Conservation (phyloP, 441 rosid species). For the Adansonia grandidieri region DNA sequence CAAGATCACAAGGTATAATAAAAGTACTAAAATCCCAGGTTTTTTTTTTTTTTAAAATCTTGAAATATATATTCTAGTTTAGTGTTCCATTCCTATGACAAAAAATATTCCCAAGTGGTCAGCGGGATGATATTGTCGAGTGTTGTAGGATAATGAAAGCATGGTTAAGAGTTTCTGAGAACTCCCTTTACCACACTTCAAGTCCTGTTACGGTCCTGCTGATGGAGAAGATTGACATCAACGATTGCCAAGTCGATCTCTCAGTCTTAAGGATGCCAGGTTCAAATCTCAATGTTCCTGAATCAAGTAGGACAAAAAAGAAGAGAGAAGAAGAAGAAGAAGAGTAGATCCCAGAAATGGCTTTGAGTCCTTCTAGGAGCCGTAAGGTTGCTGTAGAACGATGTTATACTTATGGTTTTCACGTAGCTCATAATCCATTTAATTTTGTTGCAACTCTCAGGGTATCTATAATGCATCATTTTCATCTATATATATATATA, state of each 20-base stretch:
- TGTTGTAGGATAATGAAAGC: slow-evolving; percentile 45
- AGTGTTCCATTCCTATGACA: slow-evolving; percentile 3
- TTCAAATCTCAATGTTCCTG: slow-evolving; percentile 12
- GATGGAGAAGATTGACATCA: slow-evolving; percentile 29
- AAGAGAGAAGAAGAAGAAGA: slow-evolving; percentile 23
- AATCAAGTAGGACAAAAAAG: slow-evolving; percentile 33
- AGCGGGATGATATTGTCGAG: slow-evolving; percentile 44
- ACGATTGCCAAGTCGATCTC: slow-evolving; percentile 41
- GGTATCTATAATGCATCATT: too few species aligned
- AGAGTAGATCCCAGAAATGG: not conserved
- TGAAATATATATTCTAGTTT: not conserved
- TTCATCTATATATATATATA: too few species aligned
- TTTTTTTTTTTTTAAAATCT: not conserved
- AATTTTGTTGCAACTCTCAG: not conserved
- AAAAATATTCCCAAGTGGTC: not conserved
- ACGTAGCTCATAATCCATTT: not conserved
- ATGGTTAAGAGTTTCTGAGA: slow-evolving; percentile 7
- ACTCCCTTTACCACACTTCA: slow-evolving; percentile 32
- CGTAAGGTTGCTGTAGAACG: not conserved
- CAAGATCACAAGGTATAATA: slow-evolving; percentile 47
- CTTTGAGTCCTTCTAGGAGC: not conserved
- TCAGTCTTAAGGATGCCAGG: slow-evolving; percentile 33
- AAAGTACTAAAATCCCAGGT: not conserved
- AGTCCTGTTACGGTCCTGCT: slow-evolving; percentile 52
- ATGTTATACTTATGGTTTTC: not conserved